Percentiles rank a stretch among this genome's conserved stretches.
Conservation (phyloP, 2,329 filamentous ascomycete species). For the Dendrostoma leiphaemia region DNA sequence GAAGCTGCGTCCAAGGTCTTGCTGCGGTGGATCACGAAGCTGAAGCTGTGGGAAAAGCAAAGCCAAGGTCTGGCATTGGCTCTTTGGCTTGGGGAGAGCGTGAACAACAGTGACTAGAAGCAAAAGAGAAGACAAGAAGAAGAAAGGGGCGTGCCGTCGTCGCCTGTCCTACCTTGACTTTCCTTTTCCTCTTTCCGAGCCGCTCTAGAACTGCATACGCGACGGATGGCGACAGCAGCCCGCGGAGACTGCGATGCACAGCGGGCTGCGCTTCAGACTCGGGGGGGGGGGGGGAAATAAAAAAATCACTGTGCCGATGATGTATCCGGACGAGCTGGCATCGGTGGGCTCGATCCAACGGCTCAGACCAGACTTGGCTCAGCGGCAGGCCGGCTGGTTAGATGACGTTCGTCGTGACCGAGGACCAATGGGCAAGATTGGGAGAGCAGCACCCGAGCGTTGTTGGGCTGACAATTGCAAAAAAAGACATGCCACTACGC, state of each 20-base stretch:
- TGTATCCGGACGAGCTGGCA: constrained; percentile 1
- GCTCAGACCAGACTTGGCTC: neutral
- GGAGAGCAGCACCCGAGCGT: neutral
- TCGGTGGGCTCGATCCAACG: constrained; percentile 2
- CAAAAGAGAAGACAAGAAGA: neutral
- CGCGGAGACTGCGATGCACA: neutral
- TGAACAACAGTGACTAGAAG: neutral
- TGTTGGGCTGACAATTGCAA: too few relatives aligned
- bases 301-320: constrained; percentile 1
- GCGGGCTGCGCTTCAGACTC: constrained; percentile 7
- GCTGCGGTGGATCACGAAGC: neutral
- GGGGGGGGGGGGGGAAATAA: too few relatives aligned
- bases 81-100: neutral
- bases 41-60: constrained; percentile 1
- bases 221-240: constrained; percentile 10
- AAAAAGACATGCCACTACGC: too few relatives aligned
- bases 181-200: constrained; percentile 1
- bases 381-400: constrained; percentile 1
- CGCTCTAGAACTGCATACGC: constrained; percentile 5
- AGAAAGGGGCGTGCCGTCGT: neutral
- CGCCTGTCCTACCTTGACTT: constrained; percentile 13
- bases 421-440: constrained; percentile 13
- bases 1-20: constrained; percentile 7
- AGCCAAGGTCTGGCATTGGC: neutral
- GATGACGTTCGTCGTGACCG: neutral